These are phyloP conservation scores for Fusarium metavorans DNA, from an alignment of 2,329 filamentous ascomycete species.

Conservation along the genomic window DNA sequence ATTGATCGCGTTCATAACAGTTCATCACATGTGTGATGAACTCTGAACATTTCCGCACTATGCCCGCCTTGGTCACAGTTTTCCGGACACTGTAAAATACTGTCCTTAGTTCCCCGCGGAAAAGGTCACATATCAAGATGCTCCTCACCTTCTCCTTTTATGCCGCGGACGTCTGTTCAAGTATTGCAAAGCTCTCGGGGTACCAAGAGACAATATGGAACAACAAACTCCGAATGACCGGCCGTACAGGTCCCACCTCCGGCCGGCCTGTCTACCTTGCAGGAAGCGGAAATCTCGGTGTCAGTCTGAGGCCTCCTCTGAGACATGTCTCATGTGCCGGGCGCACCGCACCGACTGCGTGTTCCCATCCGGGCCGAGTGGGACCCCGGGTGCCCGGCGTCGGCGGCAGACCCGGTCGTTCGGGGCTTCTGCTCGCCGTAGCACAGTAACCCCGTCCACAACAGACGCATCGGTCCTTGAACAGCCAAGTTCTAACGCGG, in stretches of 20 bases:
- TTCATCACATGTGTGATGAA: not conserved
- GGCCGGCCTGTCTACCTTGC: conserved; percentile 70
- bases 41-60: not conserved
- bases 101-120: not conserved
- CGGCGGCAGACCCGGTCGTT: conserved; percentile 20
- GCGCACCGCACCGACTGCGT: conserved; percentile 69
- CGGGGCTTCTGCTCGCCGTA: conserved; percentile 5
- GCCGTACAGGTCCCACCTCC: conserved; percentile 72
- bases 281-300: conserved; percentile 72
- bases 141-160: not conserved
- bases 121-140: not conserved
- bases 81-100: not conserved
- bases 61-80: not conserved
- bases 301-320: conserved; percentile 65
- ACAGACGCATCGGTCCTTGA: not conserved
- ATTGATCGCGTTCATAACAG: not conserved
- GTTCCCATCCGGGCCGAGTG: conserved; percentile 55
- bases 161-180: not conserved
- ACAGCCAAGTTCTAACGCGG: not conserved
- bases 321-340: conserved; percentile 68
- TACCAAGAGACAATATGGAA: conserved; percentile 13
- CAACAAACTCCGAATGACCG: conserved; percentile 43
- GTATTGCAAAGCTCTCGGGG: not conserved
- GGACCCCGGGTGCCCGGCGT: conserved; percentile 27
- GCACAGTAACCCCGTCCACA: not conserved